A percentile compares a stretch with the other conserved stretches of the same genome.
Evolutionary conservation across 148 eudicot genomes (phyloP).

Genomic region (Gaultheria prostrata): DNA sequence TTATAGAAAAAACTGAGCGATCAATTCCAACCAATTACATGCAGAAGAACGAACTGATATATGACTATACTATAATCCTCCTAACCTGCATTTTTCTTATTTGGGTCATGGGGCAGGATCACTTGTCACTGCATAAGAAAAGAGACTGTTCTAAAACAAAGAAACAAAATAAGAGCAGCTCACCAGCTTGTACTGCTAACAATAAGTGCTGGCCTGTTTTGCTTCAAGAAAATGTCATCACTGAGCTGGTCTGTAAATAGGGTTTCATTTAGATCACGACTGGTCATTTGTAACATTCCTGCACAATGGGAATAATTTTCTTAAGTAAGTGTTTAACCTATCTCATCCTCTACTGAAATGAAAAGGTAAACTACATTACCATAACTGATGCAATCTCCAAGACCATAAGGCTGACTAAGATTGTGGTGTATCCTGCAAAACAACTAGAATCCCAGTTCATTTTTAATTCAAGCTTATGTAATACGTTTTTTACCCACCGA

Average conservation of each 20-base stretch:
- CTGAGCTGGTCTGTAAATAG: conserved; percentile 52
- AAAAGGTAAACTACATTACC: conserved; percentile 40
- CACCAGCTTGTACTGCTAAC: conserved; percentile 99
- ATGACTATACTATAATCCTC: background rate
- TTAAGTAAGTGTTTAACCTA: background rate
- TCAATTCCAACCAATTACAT: background rate
- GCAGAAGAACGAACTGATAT: background rate
- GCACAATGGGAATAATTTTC: conserved; percentile 1
- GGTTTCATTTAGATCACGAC: conserved; percentile 38
- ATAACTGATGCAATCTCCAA: conserved; percentile 63
- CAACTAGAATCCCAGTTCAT: conserved; percentile 47
- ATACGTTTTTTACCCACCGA: background rate
- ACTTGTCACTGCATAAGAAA: background rate
- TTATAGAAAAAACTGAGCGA: background rate
- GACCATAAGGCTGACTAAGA: conserved; percentile 47
- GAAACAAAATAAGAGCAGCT: conserved; percentile 20
- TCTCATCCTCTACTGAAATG: conserved; percentile 7
- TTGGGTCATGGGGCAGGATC: background rate
- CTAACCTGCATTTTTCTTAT: background rate
- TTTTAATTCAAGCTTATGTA: conserved; percentile 12
- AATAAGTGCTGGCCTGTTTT: conserved; percentile 78
- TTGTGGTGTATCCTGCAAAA: conserved; percentile 59
- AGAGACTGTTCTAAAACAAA: background rate
- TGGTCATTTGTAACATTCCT: conserved; percentile 32
- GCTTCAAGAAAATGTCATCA: conserved; percentile 46